Evolutionary conservation across 495 filamentous ascomycete genomes (phyloP).

Genomic region (Aspergillus biplanus): DNA sequence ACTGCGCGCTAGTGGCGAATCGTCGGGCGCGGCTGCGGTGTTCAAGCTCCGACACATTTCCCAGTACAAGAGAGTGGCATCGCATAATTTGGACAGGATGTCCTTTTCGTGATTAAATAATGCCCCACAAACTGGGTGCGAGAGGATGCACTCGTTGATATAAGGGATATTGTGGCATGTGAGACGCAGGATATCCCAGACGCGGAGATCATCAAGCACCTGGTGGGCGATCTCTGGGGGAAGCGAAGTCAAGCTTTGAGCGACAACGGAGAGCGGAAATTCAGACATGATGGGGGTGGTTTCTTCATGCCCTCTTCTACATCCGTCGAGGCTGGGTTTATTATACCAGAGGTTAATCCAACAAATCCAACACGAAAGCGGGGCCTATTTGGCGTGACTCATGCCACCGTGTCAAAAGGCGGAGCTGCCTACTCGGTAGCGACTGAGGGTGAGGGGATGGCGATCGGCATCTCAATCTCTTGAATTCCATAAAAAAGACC

Average conservation of each 20-base stretch:
- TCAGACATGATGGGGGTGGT: not conserved
- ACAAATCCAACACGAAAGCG: not conserved
- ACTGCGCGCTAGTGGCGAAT: not conserved
- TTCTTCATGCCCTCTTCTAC: not conserved
- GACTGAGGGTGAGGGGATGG: not conserved
- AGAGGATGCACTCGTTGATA: slow-evolving; percentile 9
- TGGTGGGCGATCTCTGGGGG: slow-evolving; percentile 24
- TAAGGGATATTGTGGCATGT: slow-evolving; percentile 8
- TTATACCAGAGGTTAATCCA: not conserved
- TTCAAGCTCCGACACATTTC: slow-evolving; percentile 12
- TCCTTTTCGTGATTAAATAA: slow-evolving; percentile 11
- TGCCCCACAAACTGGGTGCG: slow-evolving; percentile 14
- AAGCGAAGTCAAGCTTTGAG: slow-evolving; percentile 8
- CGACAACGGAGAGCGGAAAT: not conserved
- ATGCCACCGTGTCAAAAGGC: not conserved
- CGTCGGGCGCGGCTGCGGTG: not conserved
- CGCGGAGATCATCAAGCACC: slow-evolving; percentile 27
- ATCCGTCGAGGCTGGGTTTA: not conserved
- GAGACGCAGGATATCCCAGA: slow-evolving; percentile 28
- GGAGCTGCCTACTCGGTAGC: not conserved
- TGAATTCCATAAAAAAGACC: not conserved
- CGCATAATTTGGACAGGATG: slow-evolving; percentile 6
- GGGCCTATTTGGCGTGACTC: not conserved
- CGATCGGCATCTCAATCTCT: not conserved
- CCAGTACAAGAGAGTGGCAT: slow-evolving; percentile 10